Percentiles rank a stretch among this genome's conserved stretches.
These are phyloP conservation scores for Cucumis cinereus DNA, from an alignment of 306 rosid species.

Conservation along the genomic window DNA sequence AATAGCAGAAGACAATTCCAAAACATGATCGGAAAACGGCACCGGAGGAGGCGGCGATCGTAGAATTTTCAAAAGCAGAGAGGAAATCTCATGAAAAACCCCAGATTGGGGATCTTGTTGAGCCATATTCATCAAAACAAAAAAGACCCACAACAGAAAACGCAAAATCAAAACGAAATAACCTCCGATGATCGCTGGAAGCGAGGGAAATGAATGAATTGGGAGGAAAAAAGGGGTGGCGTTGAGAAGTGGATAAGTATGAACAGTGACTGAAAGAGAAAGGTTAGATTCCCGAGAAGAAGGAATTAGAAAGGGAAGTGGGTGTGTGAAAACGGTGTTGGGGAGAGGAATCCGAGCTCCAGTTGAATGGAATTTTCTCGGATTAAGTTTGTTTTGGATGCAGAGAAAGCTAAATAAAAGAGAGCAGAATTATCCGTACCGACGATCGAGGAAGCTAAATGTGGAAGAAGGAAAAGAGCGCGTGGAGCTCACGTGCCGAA, in stretches of 20 bases:
- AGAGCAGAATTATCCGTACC: neutral
- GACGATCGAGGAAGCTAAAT: neutral
- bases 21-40: neutral
- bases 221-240: neutral
- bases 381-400: neutral
- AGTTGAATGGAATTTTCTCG: neutral
- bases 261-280: neutral
- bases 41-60: constrained; percentile 51
- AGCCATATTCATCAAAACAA: constrained; percentile 28
- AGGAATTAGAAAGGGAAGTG: neutral
- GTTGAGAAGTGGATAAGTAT: neutral
- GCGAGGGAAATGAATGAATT: constrained; percentile 25
- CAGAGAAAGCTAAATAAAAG: neutral
- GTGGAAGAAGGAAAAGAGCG: neutral
- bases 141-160: neutral
- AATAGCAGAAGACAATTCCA: neutral
- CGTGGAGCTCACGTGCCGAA: neutral
- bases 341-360: neutral
- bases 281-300: neutral
- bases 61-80: constrained; percentile 58
- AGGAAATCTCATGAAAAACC: constrained; percentile 51
- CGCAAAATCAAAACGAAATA: neutral
- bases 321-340: neutral
- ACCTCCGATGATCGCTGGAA: no score
- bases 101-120: constrained; percentile 43